Evolutionary conservation across 495 filamentous ascomycete genomes (phyloP), one percentile per base, ranked within the genome.

Genomic region (Cryomyces minteri): DNA sequence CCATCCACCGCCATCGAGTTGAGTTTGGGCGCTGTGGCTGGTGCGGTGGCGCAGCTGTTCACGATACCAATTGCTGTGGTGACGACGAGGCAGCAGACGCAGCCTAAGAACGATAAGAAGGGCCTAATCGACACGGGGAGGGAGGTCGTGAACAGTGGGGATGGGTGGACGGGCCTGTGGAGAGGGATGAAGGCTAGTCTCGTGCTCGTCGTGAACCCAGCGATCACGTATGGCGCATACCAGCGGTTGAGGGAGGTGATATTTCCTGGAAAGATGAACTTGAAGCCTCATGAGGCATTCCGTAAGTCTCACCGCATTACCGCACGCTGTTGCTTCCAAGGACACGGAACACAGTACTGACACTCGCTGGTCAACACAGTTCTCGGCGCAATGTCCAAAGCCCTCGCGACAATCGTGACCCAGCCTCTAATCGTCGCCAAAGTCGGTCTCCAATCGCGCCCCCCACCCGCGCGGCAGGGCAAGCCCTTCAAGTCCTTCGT

Each of bases 341-440:
- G 28, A 41, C 8, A 30, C 40, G 11, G 2, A 41, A 14, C 9
- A n/a, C 8, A 2, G 40, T 18, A 41, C 8, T 8, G 28, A 11
- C 25, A 8, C 7, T n/a, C 11, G 37, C 29, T 50, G 39, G 25
- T 11, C 33, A 33, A 37, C 43, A 25, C 50, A 92, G 84, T 93
- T 32, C 77, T 96, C 36, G 90, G 90, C 46, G 85, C 92, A 29
- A 74, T 88, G 67, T 95, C 88, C 43, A 99, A 99, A 64, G 72
- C 82, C 9, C 62, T 96, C 45, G 90, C 90, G 38, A 99, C 90
- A 2, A 82, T 96, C 48, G 77, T 69, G 43, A 99, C 90, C 12
- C 90, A 99, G 60, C 90, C 90, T 38, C n/a, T 99, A 48, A 99
- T 99, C 54, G 92, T 99, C 46, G 92, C 90, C 46, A 99, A 99